phyloP scores from a whole-genome alignment of 352 stramenopile species.

The Elongisporangium undulatum region DNA sequence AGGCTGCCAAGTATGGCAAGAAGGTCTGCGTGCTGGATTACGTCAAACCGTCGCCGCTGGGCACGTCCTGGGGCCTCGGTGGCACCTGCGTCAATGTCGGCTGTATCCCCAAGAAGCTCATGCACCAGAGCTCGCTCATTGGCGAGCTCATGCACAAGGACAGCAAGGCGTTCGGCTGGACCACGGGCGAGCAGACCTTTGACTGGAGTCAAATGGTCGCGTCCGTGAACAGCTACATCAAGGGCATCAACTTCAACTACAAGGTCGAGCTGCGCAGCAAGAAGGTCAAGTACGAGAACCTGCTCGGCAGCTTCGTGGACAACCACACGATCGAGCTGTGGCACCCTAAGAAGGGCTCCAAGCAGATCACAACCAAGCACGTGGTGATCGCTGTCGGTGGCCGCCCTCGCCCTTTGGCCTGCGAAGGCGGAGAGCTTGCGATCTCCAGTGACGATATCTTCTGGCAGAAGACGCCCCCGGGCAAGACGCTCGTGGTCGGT shows the following conservation, averaged over 20 bases:
- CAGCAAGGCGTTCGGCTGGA: slow-evolving; percentile 87
- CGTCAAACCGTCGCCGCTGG: slow-evolving; percentile 86
- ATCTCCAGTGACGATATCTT: slow-evolving; percentile 91
- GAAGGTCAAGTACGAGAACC: slow-evolving; percentile 93
- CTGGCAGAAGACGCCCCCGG: slow-evolving; percentile 82
- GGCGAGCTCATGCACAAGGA: slow-evolving; percentile 88
- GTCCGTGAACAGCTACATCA: slow-evolving; percentile 97
- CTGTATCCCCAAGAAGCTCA: slow-evolving; percentile 99
- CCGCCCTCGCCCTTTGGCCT: slow-evolving; percentile 85
- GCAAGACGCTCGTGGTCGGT: slow-evolving; percentile 96
- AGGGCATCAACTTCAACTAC: slow-evolving; percentile 98
- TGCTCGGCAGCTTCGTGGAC: slow-evolving; percentile 92
- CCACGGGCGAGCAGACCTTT: slow-evolving; percentile 40
- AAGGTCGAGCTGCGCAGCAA: slow-evolving; percentile 95
- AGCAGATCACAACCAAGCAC: slow-evolving; percentile 87
- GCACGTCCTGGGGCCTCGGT: slow-evolving; percentile 90
- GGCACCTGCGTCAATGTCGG: slow-evolving; percentile 99
- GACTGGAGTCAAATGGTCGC: slow-evolving; percentile 91
- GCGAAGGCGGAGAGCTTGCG: slow-evolving; percentile 89
- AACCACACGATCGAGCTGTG: slow-evolving; percentile 90
- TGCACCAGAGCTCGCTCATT: slow-evolving; percentile 95
- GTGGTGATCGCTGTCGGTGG: slow-evolving; percentile 96
- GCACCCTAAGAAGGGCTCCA: slow-evolving; percentile 87
- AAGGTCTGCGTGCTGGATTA: slow-evolving; percentile 97
- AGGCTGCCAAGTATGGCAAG: slow-evolving; percentile 90